Percentiles rank a stretch among this genome's conserved stretches.
phyloP scores from a whole-genome alignment of 2,329 filamentous ascomycete genomes.

The Aspergillus brunneoviolaceus region DNA sequence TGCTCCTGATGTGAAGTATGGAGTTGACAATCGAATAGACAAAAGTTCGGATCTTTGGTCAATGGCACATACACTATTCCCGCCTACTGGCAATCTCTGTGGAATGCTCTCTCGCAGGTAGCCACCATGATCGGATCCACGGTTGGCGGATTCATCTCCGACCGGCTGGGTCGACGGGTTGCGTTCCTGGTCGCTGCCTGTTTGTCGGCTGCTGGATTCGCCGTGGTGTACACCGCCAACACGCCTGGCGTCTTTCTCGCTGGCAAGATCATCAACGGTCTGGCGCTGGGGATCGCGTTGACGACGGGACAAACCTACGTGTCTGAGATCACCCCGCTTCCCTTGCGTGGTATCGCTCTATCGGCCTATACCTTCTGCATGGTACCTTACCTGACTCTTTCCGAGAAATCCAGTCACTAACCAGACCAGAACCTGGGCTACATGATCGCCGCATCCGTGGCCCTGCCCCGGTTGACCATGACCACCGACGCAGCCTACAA shows the following conservation, averaged over 20 bases:
- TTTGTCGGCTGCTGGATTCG: background rate
- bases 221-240: constrained; percentile 1
- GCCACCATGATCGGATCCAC: constrained; percentile 2
- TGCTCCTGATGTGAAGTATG: background rate
- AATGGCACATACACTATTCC: background rate
- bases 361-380: constrained; percentile 5
- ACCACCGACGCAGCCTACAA: constrained; percentile 2
- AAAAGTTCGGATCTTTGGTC: background rate
- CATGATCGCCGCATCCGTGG: constrained; percentile 7
- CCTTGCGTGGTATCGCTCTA: background rate
- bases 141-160: background rate
- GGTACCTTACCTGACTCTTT: background rate
- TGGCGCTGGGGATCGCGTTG: background rate
- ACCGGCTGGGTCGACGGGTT: background rate
- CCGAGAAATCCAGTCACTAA: background rate
- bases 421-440: background rate
- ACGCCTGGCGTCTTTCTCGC: constrained; percentile 1
- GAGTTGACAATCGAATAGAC: background rate
- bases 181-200: background rate
- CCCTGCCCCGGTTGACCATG: background rate
- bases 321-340: background rate
- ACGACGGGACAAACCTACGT: constrained; percentile 2
- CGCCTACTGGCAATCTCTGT: constrained; percentile 6
- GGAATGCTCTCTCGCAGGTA: constrained; percentile 5
- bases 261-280: constrained; percentile 1